Evolutionary conservation across 371 early-diverging fungal genomes (phyloP).

Genomic region (Mucor saturninus): DNA sequence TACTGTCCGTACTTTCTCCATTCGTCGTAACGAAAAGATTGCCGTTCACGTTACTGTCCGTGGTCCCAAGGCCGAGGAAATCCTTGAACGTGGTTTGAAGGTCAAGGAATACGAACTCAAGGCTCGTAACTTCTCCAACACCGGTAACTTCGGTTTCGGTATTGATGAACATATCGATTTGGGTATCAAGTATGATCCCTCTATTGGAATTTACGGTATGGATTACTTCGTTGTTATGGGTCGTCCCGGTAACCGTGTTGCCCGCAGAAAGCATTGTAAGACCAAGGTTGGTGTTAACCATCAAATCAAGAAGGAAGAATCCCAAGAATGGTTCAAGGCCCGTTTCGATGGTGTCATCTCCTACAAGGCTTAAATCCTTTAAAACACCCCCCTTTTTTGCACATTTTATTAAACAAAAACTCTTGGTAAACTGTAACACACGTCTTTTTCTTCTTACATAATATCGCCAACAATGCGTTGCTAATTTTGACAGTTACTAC

Average conservation of each 20-base stretch:
- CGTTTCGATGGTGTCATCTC: constrained; percentile 26
- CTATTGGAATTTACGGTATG: constrained; percentile 98
- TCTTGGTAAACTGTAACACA: too few species aligned
- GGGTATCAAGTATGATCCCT: constrained; percentile 99
- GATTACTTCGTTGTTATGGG: constrained; percentile 98
- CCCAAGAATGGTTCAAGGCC: constrained; percentile 29
- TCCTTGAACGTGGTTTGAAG: constrained; percentile 99
- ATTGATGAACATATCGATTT: constrained; percentile 99
- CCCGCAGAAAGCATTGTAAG: constrained; percentile 93
- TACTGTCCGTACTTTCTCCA: constrained; percentile 99
- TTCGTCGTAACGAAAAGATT: constrained; percentile 99
- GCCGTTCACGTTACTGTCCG: constrained; percentile 99
- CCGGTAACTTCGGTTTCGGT: constrained; percentile 99
- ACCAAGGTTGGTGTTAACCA: constrained; percentile 93
- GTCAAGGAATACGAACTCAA: constrained; percentile 99
- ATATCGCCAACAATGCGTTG: too few species aligned
- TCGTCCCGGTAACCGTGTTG: constrained; percentile 97
- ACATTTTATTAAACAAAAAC: too few species aligned
- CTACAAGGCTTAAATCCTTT: constrained; percentile 20
- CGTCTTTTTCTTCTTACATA: too few species aligned
- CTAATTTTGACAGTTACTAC: not conserved
- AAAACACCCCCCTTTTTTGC: not conserved
- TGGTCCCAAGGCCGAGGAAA: constrained; percentile 86
- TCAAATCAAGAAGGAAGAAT: constrained; percentile 82
- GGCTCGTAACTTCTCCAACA: constrained; percentile 94